phyloP scores from a whole-genome alignment of 1,284 basidiomycete genomes.

The Boletus chippewaensis region DNA sequence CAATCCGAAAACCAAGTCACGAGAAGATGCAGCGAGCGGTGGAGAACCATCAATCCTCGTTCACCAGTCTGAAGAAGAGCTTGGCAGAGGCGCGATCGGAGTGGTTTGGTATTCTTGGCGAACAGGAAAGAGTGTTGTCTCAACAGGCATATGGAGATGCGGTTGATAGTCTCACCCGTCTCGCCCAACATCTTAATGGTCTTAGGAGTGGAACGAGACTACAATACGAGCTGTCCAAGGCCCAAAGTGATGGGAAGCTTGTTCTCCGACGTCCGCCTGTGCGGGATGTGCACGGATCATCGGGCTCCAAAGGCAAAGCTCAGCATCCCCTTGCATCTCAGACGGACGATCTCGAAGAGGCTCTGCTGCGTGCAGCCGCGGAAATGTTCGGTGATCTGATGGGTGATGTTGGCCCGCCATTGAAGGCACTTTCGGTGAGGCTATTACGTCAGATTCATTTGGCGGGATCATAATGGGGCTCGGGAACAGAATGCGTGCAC shows the following conservation, averaged over 20 bases:
- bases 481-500: conserved; percentile 51
- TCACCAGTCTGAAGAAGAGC: conserved; percentile 80
- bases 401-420: conserved; percentile 74
- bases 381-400: conserved; percentile 78
- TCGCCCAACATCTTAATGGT: conserved; percentile 89
- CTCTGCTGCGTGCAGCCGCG: conserved; percentile 58
- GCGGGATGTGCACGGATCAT: conserved; percentile 9
- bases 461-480: conserved; percentile 1
- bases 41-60: conserved; percentile 77
- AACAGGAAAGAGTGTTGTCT: conserved; percentile 37
- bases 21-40: conserved; percentile 69
- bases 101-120: conserved; percentile 46
- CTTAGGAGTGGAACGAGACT: conserved; percentile 76
- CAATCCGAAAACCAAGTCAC: conserved; percentile 44
- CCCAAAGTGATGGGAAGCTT: conserved; percentile 52
- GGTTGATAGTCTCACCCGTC: conserved; percentile 73
- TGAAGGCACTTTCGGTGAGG: conserved; percentile 72
- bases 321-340: conserved; percentile 13
- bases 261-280: conserved; percentile 29
- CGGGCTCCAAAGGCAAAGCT: conserved; percentile 9
- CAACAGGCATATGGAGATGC: conserved; percentile 75
- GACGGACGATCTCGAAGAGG: conserved; percentile 49
- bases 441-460: background rate
- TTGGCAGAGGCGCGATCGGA: conserved; percentile 82
- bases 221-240: conserved; percentile 74